phyloP scores from a whole-genome alignment of 208 protist genomes.

The Crithidia fasciculata region DNA sequence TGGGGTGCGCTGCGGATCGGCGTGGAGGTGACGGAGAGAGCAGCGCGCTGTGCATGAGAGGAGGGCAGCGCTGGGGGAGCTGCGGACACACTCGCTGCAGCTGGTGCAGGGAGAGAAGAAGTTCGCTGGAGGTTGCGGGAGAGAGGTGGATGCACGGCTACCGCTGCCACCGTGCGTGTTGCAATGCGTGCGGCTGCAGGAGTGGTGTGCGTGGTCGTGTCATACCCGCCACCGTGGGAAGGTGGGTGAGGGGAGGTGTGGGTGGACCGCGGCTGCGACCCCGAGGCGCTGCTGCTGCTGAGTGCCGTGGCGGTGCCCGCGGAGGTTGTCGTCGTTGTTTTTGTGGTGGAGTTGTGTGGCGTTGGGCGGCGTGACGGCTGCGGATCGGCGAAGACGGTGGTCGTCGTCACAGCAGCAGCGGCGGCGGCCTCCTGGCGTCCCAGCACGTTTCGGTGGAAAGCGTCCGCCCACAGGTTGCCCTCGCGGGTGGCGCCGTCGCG shows the following conservation, averaged over 20 bases:
- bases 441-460: conserved; percentile 13
- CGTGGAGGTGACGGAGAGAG: conserved; percentile 2
- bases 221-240: neutral
- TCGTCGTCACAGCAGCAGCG: neutral
- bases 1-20: neutral
- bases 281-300: neutral
- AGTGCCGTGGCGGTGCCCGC: neutral
- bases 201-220: neutral
- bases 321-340: neutral
- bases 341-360: conserved; percentile 9
- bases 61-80: neutral
- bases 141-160: conserved; percentile 20
- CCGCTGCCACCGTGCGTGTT: conserved; percentile 9
- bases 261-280: conserved; percentile 12
- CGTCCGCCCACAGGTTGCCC: conserved; percentile 11
- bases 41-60: too few relatives aligned
- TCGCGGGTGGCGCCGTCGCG: neutral
- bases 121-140: conserved; percentile 12
- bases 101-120: neutral
- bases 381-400: neutral
- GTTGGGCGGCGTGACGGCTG: conserved; percentile 9
- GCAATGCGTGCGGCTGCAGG: neutral
- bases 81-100: neutral
- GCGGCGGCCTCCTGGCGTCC: conserved; percentile 1
- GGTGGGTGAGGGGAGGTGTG: conserved; percentile 1